Base-by-base conservation (phyloP, 495 filamentous ascomycete genomes). In the Wilcoxina mikolae region DNA sequence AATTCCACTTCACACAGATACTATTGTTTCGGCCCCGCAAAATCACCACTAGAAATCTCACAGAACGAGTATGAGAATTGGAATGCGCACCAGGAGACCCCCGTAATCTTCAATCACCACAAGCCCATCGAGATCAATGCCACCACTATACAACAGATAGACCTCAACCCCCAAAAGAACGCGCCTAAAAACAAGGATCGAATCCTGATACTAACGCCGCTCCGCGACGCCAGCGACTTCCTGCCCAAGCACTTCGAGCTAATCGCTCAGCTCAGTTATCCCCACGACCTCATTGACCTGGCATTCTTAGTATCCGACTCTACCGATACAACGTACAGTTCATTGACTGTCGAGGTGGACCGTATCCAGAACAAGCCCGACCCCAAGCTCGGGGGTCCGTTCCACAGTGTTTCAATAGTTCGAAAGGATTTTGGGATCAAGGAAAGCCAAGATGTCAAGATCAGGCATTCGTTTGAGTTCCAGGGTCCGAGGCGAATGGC, bases 101-200 rank as follows among this genome's bases (percentile, higher is more conserved):
- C 91, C 33, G 85, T 96, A 55, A 77, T 95, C 58, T 94, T 91
- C 76, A 98, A 98, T 70, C 86, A 85, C 69, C 93, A 96, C 69
- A 78, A 81, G 57, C 85, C 91, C 39, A 73, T 93, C 58, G 80
- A 83, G 66, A 74, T 95, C 66, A 90, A 95, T 68, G 78, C 79
- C 45, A 76, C 76, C 26, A 81, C 78, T n/a, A 91, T 96, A 71
- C 57, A 74, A 39, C 76, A 78, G 49, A 73, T 95, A 62, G 73
- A 96, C 65, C 79, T 98, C 55, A 96, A 98, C 67, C 75, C 75
- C 11, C 89, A 89, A 29, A 72, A 75, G 42, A 78, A 86, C 60
- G 89, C 90, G 28, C 66, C 80, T 43, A 56, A 73, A 54, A 94
- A 89, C 66, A 74, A 83, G 58, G 93, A 98, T 70, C 80, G 88